Base-by-base conservation (phyloP, 176 grass and related monocot genomes). In the Elaeis guineensis region DNA sequence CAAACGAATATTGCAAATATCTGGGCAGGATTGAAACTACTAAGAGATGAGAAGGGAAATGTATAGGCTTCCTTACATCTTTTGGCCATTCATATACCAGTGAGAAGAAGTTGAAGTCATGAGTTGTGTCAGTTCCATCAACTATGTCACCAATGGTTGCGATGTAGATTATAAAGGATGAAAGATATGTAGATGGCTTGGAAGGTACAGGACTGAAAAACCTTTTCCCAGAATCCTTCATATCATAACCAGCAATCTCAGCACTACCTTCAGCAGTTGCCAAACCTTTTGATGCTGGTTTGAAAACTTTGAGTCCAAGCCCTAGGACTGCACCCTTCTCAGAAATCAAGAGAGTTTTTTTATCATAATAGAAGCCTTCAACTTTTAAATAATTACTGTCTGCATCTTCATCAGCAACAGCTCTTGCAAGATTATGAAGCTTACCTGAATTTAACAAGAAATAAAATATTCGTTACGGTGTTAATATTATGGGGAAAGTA, bases 101-200 rank as follows among this genome's bases (percentile, higher is more conserved):
- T 49, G 92, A 97, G 74, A 97, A 97, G 69, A 90, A 97, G 78
- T 97, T 90, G 83, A 96, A 96, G 82, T 96, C 86, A 87, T 96
- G 92, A 77, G 92, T 90, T 5, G 92, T 96, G 59, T 96, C 92
- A 69, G 79, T 80, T 60, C 92, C 92, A 72, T 96, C 92, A 78
- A 96, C 87, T 82, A 90, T 96, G 62, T 96, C 92, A 69, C 92
- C 92, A 14, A 96, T 79, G 69, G 92, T 87, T 28, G 92, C 92
- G 49, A 90, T 87, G 59, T 96, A 96, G 77, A 96, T 87, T 77
- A 90, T 90, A 68, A 96, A 96, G 69, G 84, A 76, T 50, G 92
- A 96, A 74, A 96, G 83, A 80, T 90, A 96, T 71, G 86, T 82
- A 44, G 86, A 87, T 12, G 87, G 78, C 69, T 88, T 96, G 57